Evolutionary conservation across 192 early-diverging fungal genomes (phyloP), one percentile per base, ranked within the genome.

Genomic region (Linnemannia schmuckeri): DNA sequence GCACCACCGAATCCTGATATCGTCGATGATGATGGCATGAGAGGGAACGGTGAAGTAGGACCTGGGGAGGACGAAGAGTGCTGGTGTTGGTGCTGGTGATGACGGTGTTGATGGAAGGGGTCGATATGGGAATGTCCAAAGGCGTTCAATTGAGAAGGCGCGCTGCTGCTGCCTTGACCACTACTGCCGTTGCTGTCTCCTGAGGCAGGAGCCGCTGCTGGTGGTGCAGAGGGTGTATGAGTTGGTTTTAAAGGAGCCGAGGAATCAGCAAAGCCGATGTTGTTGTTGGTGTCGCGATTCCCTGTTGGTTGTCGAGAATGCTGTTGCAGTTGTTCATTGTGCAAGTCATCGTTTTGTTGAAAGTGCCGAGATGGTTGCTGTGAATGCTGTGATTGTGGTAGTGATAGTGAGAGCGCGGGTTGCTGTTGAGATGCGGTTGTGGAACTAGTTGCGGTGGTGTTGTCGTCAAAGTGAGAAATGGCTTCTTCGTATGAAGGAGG

Each of bases 401-500:
- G 61, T 30, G 61, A 3, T 33, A 30, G 61, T 6, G 61, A 66
- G 30, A 33, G 27, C 12, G 13, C 61, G 13, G 61, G 27, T 46
- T 73, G 27, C 15, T 49, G 27, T 17, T 17, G 44, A 15, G 46
- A n/a, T 46, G 24, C n/a, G 22, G 63, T 24, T 37, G 79, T 61
- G 1, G 66, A 27, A 37, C 9, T 27, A 18, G 63, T 18, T 1
- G 42, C 20, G 7, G 61, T 2, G 57, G 33, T 42, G 37, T 44
- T 63, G 63, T 61, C 27, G 35, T 63, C 70, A 35, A 75, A 74
- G 33, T 87, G 79, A 61, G 72, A 47, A 27, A 78, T 87, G 41
- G 85, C 85, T 61, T 87, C 85, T 69, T 87, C 85, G 54, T 87
- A 87, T 4, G 85, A 81, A 18, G 85, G 85, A 17, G 85, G 85